Conservation (phyloP, 495 filamentous ascomycete genomes). For the Venustampulla echinocandica region DNA sequence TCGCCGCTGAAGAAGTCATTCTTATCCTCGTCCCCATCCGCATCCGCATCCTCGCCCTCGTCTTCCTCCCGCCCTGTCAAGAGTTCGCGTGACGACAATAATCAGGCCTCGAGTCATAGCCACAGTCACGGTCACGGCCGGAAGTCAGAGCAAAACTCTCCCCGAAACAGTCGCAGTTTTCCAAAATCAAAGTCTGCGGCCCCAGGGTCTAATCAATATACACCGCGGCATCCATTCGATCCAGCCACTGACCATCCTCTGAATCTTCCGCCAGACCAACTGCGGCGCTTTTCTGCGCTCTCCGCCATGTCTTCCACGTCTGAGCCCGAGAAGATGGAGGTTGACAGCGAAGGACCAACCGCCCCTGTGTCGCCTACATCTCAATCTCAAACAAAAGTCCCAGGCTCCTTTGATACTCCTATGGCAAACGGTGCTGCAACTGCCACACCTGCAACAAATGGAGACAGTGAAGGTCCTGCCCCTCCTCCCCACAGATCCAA, state of each 20-base stretch:
- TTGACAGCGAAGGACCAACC: constrained; percentile 58
- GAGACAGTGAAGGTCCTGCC: constrained; percentile 53
- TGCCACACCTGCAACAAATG: constrained; percentile 25
- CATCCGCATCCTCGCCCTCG: too few species aligned
- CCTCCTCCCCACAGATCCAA: constrained; percentile 71
- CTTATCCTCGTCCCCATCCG: neutral
- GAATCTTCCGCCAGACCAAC: constrained; percentile 79
- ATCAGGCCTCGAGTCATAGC: constrained; percentile 5
- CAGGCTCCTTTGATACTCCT: constrained; percentile 33
- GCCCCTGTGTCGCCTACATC: constrained; percentile 33
- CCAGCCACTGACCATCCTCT: constrained; percentile 64
- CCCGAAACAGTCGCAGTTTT: constrained; percentile 18
- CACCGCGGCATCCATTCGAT: constrained; percentile 51
- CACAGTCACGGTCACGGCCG: constrained; percentile 2
- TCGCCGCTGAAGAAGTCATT: constrained; percentile 17
- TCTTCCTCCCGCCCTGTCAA: neutral
- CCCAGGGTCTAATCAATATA: too few species aligned
- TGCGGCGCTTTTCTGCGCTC: constrained; percentile 62
- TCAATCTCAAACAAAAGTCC: constrained; percentile 24
- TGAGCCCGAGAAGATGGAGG: constrained; percentile 62
- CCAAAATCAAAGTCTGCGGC: constrained; percentile 9
- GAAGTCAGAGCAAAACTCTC: constrained; percentile 15
- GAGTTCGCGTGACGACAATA: constrained; percentile 15
- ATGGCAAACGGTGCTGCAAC: constrained; percentile 43
- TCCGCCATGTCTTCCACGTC: constrained; percentile 59